Evolutionary conservation across 106 monocot genomes (phyloP).

Genomic region (Dendrobium officinale): DNA sequence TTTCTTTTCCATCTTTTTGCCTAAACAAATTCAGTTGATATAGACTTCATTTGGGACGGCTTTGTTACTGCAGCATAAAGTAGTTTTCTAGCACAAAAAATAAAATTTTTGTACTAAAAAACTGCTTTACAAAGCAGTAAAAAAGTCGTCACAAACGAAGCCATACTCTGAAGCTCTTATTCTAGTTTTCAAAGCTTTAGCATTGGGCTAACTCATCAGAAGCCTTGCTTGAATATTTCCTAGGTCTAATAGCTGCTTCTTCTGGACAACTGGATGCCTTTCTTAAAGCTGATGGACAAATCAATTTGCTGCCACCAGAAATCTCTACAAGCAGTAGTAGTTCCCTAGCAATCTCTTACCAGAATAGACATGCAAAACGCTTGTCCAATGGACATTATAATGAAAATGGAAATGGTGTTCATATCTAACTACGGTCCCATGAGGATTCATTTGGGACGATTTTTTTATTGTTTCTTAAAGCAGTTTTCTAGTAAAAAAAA

Average conservation of each 20-base stretch:
- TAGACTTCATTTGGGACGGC: no score
- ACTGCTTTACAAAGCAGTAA: no score
- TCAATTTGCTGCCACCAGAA: not conserved
- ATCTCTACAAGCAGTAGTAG: not conserved
- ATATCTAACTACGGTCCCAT: not conserved
- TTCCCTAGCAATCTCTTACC: not conserved
- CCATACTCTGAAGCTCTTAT: not conserved
- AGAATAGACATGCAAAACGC: not conserved
- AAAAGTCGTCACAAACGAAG: no score
- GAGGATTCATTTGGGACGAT: no score
- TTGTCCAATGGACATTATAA: not conserved
- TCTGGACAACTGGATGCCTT: not conserved
- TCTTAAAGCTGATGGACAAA: not conserved
- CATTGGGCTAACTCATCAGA: not conserved
- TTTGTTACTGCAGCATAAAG: no score
- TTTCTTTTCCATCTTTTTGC: no score
- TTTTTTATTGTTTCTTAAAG: no score
- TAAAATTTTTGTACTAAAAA: no score
- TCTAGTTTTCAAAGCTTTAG: not conserved
- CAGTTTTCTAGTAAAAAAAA: no score
- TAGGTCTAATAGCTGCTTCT: not conserved
- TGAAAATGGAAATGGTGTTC: not conserved
- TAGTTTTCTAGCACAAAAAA: no score
- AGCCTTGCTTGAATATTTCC: not conserved
- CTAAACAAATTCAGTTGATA: no score